These are phyloP conservation scores for Vigna angularis DNA, from an alignment of 306 rosid species.

Conservation along the genomic window DNA sequence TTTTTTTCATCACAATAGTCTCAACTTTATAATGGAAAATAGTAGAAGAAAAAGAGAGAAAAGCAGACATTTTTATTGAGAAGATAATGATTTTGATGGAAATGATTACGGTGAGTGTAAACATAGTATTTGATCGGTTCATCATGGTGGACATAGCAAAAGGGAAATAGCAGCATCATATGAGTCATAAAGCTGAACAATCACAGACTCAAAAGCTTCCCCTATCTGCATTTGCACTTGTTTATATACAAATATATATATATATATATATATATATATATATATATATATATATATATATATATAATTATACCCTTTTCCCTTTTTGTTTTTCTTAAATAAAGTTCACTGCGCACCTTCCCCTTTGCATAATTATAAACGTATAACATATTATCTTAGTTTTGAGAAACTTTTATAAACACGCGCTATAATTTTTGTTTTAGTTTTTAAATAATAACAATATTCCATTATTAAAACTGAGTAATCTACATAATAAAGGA, in stretches of 20 bases:
- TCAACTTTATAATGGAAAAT: background rate
- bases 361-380: no score
- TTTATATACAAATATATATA: no score
- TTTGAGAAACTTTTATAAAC: no score
- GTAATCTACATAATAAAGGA: background rate
- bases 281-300: no score
- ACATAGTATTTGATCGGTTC: constrained; percentile 55
- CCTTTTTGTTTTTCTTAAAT: no score
- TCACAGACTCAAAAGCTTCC: constrained; percentile 46
- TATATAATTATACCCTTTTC: no score
- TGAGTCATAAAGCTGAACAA: constrained; percentile 48
- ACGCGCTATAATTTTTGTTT: no score
- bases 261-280: no score
- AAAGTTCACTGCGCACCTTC: background rate
- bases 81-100: constrained; percentile 50
- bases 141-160: constrained; percentile 48
- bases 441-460: background rate
- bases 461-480: background rate
- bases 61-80: background rate
- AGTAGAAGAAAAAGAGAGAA: background rate
- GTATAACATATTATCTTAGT: background rate
- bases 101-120: constrained; percentile 42
- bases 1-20: background rate
- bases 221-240: constrained; percentile 34
- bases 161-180: constrained; percentile 41